These are phyloP conservation scores for Phytophthora crassamura DNA, from an alignment of 352 stramenopile genomes.

Conservation along the genomic window DNA sequence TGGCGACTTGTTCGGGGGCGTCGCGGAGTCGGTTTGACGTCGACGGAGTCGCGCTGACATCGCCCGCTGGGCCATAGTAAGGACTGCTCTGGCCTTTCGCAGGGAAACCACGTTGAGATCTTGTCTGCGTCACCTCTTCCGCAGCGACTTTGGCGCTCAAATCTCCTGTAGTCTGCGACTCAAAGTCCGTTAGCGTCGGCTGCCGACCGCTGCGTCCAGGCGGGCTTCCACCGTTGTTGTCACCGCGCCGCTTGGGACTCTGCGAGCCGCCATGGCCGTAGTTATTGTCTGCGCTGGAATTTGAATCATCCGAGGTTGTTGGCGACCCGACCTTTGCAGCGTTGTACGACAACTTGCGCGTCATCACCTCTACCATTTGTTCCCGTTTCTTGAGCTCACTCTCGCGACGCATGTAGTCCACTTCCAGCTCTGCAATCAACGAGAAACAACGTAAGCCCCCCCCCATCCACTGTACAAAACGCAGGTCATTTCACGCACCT, in stretches of 20 bases:
- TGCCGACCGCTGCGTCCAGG: slow-evolving; percentile 31
- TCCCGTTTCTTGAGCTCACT: slow-evolving; percentile 86
- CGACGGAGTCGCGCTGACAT: slow-evolving; percentile 42
- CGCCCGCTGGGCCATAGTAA: slow-evolving; percentile 44
- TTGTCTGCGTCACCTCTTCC: slow-evolving; percentile 37
- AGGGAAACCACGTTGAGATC: slow-evolving; percentile 47
- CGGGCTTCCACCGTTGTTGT: slow-evolving; percentile 62
- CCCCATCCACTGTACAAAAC: background rate
- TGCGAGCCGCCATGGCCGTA: slow-evolving; percentile 48
- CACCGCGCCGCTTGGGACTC: slow-evolving; percentile 36
- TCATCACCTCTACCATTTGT: slow-evolving; percentile 88
- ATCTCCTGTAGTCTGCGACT: slow-evolving; percentile 52
- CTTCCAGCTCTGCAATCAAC: slow-evolving; percentile 61
- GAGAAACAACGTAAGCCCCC: background rate
- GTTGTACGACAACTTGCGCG: slow-evolving; percentile 73
- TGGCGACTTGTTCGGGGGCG: slow-evolving; percentile 53
- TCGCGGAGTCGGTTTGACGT: slow-evolving; percentile 42
- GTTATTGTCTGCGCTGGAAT: slow-evolving; percentile 81
- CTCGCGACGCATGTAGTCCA: slow-evolving; percentile 83
- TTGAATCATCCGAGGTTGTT: slow-evolving; percentile 80
- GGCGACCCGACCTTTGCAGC: slow-evolving; percentile 67
- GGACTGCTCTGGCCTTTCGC: slow-evolving; percentile 49
- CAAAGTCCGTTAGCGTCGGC: slow-evolving; percentile 44
- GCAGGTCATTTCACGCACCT: slow-evolving; percentile 32
- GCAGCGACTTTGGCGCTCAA: slow-evolving; percentile 42